A percentile compares a stretch with the other conserved stretches of the same genome.
These are phyloP conservation scores for Thermoascus crustaceus DNA, from an alignment of 2,329 filamentous ascomycete genomes.

Conservation along the genomic window DNA sequence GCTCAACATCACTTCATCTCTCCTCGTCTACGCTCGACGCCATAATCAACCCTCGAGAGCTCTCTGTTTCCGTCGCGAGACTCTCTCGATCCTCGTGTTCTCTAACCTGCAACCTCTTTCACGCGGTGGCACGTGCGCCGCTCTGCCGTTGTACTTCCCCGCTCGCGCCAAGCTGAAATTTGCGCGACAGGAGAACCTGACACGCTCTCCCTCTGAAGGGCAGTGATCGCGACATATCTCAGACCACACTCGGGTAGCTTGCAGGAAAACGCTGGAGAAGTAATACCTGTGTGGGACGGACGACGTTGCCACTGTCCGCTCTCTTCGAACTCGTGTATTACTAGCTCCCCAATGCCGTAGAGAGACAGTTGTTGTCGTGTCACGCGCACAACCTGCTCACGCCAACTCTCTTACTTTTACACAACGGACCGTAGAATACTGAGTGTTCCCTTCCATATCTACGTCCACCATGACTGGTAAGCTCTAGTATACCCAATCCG, in stretches of 20 bases:
- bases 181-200: constrained; percentile 7
- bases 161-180: constrained; percentile 3
- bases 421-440: constrained; percentile 31
- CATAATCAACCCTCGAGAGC: background rate
- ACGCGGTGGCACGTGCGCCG: no score
- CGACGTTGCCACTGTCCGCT: constrained; percentile 21
- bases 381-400: constrained; percentile 15
- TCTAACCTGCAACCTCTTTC: background rate
- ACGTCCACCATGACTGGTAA: constrained; percentile 53
- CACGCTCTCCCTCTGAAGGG: no score
- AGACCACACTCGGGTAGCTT: constrained; percentile 13
- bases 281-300: constrained; percentile 25
- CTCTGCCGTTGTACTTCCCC: no score
- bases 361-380: constrained; percentile 23
- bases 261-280: constrained; percentile 18
- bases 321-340: constrained; percentile 33
- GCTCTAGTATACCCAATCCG: constrained; percentile 32
- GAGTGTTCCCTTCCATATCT: constrained; percentile 18
- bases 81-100: background rate
- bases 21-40: constrained; percentile 1
- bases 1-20: constrained; percentile 7
- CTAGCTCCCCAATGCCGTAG: constrained; percentile 35
- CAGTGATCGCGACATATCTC: no score
- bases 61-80: background rate
- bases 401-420: constrained; percentile 13